phyloP scores from a whole-genome alignment of 1,139 yeast species.

The Yamadazyma triangularis region DNA sequence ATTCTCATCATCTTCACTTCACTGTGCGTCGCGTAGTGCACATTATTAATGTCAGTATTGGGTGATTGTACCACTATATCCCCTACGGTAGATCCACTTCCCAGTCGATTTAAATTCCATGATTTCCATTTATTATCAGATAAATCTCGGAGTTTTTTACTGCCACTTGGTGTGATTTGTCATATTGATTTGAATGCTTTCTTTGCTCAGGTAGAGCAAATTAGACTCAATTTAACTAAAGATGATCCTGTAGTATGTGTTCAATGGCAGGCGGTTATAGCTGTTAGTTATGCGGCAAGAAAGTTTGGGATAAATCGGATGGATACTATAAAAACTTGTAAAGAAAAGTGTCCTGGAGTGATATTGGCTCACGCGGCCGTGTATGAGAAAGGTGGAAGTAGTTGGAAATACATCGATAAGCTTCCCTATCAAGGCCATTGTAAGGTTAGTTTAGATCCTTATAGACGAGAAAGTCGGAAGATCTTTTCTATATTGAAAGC shows the following conservation, averaged over 20 bases:
- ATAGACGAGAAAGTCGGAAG: constrained; percentile 80
- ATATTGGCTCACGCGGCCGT: constrained; percentile 92
- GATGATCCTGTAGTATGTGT: constrained; percentile 90
- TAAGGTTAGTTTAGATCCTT: constrained; percentile 89
- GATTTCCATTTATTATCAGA: constrained; percentile 48
- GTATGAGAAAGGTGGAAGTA: constrained; percentile 77
- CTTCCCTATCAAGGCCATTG: constrained; percentile 48
- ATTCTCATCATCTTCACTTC: too few species aligned
- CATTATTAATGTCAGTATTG: too few species aligned
- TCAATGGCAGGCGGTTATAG: constrained; percentile 88
- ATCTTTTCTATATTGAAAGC: constrained; percentile 57
- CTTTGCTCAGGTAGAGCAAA: constrained; percentile 90
- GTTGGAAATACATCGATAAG: constrained; percentile 63
- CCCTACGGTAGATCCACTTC: constrained; percentile 4
- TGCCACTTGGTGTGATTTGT: constrained; percentile 78
- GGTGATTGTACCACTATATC: too few species aligned
- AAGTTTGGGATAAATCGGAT: constrained; percentile 76
- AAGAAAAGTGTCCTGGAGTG: constrained; percentile 67
- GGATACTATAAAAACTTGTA: constrained; percentile 67
- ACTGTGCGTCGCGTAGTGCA: too few species aligned
- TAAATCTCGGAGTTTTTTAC: constrained; percentile 41
- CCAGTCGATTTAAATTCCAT: constrained; percentile 36
- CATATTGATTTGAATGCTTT: constrained; percentile 92
- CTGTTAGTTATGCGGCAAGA: constrained; percentile 87
- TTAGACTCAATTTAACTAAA: constrained; percentile 57